Evolutionary conservation across 2,329 filamentous ascomycete species (phyloP).

Genomic region (Lachnellula cervina): DNA sequence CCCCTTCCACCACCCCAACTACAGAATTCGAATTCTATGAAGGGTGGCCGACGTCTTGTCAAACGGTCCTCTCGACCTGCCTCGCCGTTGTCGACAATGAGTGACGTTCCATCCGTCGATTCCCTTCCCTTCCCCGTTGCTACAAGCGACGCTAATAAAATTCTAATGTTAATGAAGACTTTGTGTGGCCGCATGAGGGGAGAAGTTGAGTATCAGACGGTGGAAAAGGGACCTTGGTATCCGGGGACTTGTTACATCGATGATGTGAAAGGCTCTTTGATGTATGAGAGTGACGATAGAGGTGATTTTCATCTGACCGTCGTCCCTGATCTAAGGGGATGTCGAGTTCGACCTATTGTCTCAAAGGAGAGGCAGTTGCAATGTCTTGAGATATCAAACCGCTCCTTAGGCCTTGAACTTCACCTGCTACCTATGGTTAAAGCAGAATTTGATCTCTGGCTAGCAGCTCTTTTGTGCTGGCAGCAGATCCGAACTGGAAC

Average conservation of each 20-base stretch:
- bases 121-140: constrained; percentile 55
- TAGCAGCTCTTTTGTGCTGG: constrained; percentile 77
- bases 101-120: constrained; percentile 53
- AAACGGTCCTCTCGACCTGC: constrained; percentile 53
- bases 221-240: constrained; percentile 59
- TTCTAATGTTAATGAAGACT: constrained; percentile 71
- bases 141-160: constrained; percentile 64
- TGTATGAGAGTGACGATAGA: constrained; percentile 67
- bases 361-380: constrained; percentile 39
- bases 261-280: constrained; percentile 67
- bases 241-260: constrained; percentile 73
- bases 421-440: constrained; percentile 59
- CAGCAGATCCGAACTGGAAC: constrained; percentile 60
- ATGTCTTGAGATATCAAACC: constrained; percentile 51
- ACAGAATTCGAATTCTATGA: constrained; percentile 34
- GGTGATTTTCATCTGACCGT: constrained; percentile 61
- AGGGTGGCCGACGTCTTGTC: constrained; percentile 47
- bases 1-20: constrained; percentile 18
- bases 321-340: constrained; percentile 70
- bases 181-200: constrained; percentile 77
- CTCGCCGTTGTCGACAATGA: constrained; percentile 42
- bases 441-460: constrained; percentile 72
- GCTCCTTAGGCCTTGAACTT: constrained; percentile 54
- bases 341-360: constrained; percentile 58
- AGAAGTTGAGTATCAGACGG: constrained; percentile 66